A percentile compares a stretch with the other conserved stretches of the same genome.
These are phyloP conservation scores for Zymoseptoria tritici DNA, from an alignment of 2,329 filamentous ascomycete species.

Conservation along the genomic window DNA sequence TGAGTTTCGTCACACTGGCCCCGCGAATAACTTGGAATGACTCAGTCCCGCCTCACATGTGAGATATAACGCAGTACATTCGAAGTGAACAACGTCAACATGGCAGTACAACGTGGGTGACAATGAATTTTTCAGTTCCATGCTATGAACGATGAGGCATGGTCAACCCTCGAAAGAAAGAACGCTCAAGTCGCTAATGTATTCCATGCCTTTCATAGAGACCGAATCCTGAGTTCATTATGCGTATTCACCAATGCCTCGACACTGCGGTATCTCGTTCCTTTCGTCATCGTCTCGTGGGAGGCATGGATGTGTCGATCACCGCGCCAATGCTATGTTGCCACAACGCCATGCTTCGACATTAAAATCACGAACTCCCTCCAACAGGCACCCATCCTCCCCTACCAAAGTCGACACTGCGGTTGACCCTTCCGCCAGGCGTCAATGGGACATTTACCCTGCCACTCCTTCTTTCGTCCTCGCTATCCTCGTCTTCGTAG, in stretches of 20 bases:
- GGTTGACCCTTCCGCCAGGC: slow-evolving; percentile 53
- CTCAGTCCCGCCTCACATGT: neutral
- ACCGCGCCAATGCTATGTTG: neutral
- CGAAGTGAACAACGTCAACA: neutral
- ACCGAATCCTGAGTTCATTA: neutral
- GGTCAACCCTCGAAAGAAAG: neutral
- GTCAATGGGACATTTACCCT: slow-evolving; percentile 54
- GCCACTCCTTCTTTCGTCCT: slow-evolving; percentile 21
- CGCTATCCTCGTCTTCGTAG: slow-evolving; percentile 41
- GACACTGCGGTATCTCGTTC: neutral
- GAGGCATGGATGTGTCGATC: neutral
- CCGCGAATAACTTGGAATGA: neutral
- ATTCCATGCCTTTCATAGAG: neutral
- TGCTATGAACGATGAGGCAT: neutral
- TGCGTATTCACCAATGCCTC: neutral
- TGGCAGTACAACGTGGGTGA: neutral
- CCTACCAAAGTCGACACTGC: slow-evolving; percentile 57
- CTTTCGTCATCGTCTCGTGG: neutral
- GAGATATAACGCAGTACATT: neutral
- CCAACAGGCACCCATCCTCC: slow-evolving; percentile 32
- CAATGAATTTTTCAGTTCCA: neutral
- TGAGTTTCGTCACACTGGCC: neutral
- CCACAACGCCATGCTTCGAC: slow-evolving; percentile 5
- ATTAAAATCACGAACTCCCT: neutral
- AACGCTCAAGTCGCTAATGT: neutral